Conservation (phyloP, 208 protist genomes). For the Leishmania major region DNA sequence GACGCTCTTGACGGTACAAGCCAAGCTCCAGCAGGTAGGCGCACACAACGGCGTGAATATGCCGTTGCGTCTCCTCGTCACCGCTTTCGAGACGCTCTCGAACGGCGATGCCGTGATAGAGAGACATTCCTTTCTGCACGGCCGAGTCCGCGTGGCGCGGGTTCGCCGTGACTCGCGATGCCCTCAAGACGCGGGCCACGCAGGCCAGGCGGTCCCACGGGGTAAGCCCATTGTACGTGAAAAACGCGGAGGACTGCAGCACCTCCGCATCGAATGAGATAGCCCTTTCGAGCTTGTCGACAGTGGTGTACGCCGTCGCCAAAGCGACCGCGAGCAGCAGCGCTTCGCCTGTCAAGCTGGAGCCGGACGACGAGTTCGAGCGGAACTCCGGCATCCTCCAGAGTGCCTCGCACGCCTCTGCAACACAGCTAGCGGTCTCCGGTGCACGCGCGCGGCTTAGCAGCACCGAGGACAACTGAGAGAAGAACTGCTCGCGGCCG, state of each 20-base stretch:
- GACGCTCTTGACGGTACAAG: constrained; percentile 15
- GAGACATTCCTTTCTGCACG: constrained; percentile 28
- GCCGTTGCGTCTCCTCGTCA: neutral
- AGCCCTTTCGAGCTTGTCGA: constrained; percentile 7
- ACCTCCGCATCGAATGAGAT: constrained; percentile 27
- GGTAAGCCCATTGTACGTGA: constrained; percentile 24
- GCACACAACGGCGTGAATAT: constrained; percentile 10
- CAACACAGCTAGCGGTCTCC: constrained; percentile 12
- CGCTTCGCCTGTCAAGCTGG: constrained; percentile 18
- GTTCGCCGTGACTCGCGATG: constrained; percentile 3
- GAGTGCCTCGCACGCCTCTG: constrained; percentile 12
- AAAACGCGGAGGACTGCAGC: constrained; percentile 28
- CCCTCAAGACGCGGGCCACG: constrained; percentile 16
- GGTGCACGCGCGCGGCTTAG: neutral
- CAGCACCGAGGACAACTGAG: constrained; percentile 15
- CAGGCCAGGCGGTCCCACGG: constrained; percentile 24
- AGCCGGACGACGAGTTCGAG: neutral
- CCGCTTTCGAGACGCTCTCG: neutral
- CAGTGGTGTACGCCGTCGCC: constrained; percentile 15
- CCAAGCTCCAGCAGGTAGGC: constrained; percentile 27
- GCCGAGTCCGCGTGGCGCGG: constrained; percentile 22
- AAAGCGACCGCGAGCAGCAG: constrained; percentile 14
- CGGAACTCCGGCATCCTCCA: constrained; percentile 31
- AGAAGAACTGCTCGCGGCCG: constrained; percentile 18
- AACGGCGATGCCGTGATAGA: constrained; percentile 17